Evolutionary conservation across 495 filamentous ascomycete species (phyloP).

Genomic region (Thermothielavioides terrestris): DNA sequence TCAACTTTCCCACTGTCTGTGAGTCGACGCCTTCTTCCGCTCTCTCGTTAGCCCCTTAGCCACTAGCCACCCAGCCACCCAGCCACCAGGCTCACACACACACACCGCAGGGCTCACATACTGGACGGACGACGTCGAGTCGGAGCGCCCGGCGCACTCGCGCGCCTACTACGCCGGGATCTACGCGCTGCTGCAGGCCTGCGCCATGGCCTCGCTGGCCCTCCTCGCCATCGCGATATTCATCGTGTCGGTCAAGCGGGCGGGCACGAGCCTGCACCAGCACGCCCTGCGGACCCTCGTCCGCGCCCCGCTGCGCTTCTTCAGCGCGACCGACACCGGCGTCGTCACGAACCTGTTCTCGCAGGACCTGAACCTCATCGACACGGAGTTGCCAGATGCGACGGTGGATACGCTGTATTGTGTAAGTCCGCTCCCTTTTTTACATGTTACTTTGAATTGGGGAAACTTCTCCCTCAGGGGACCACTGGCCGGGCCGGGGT

Average conservation of each 20-base stretch:
- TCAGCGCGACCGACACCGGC: slow-evolving; percentile 19
- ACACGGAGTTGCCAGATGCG: too few species aligned
- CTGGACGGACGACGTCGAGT: slow-evolving; percentile 17
- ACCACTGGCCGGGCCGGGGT: too few species aligned
- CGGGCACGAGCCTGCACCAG: slow-evolving; percentile 14
- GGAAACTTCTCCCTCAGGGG: too few species aligned
- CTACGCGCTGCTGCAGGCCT: slow-evolving; percentile 18
- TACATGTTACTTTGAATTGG: too few species aligned
- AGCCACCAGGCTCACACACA: too few species aligned
- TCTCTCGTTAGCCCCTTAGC: too few species aligned
- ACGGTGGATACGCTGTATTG: too few species aligned
- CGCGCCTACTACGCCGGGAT: slow-evolving; percentile 17
- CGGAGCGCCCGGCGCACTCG: slow-evolving; percentile 9
- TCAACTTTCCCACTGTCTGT: slow-evolving; percentile 18
- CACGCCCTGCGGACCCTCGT: slow-evolving; percentile 17
- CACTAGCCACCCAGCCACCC: too few species aligned
- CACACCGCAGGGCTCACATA: slow-evolving; percentile 23
- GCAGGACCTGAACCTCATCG: slow-evolving; percentile 29
- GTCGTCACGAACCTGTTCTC: slow-evolving; percentile 29
- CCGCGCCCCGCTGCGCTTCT: slow-evolving; percentile 20
- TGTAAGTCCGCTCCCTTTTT: too few species aligned
- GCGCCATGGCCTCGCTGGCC: slow-evolving; percentile 7
- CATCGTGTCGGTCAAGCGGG: slow-evolving; percentile 8
- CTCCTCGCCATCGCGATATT: slow-evolving; percentile 7
- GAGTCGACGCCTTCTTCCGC: too few species aligned